These are phyloP conservation scores for Penicillium janthinellum DNA, from an alignment of 2,329 filamentous ascomycete genomes.

Conservation along the genomic window DNA sequence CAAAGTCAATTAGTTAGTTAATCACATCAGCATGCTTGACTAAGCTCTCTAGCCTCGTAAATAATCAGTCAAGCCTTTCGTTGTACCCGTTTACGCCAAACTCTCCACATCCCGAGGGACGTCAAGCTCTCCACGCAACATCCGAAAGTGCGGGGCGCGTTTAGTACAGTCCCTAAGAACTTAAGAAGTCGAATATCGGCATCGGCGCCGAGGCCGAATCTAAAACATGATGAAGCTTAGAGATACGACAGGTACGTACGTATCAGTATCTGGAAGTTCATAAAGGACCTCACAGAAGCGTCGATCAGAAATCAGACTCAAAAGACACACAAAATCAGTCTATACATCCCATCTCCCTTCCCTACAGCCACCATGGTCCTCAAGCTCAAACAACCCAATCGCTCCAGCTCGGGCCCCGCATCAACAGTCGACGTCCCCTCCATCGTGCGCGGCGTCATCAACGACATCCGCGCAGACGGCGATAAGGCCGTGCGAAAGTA, in stretches of 20 bases:
- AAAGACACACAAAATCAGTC: no score
- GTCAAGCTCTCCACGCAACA: slow-evolving; percentile 7
- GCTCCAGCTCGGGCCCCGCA: slow-evolving; percentile 1
- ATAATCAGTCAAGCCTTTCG: not conserved
- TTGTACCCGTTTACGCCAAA: no score
- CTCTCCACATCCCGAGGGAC: slow-evolving; percentile 19
- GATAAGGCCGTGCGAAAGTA: slow-evolving; percentile 54
- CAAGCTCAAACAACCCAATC: slow-evolving; percentile 17
- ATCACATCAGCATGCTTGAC: not conserved
- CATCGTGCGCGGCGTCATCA: slow-evolving; percentile 54
- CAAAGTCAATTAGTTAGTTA: no score
- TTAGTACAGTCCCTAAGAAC: not conserved
- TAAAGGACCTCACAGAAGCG: not conserved
- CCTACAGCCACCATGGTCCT: slow-evolving; percentile 10
- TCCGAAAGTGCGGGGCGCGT: slow-evolving; percentile 13
- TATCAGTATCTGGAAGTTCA: not conserved
- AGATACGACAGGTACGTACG: not conserved
- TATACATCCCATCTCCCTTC: not conserved
- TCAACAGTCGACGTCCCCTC: slow-evolving; percentile 12
- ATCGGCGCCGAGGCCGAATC: slow-evolving; percentile 20
- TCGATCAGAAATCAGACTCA: not conserved
- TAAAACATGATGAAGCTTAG: not conserved
- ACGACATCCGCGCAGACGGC: slow-evolving; percentile 50
- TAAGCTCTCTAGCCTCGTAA: not conserved
- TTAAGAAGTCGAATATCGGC: slow-evolving; percentile 5